These are phyloP conservation scores for Gillenia trifoliata DNA, from an alignment of 306 rosid species.

Conservation along the genomic window DNA sequence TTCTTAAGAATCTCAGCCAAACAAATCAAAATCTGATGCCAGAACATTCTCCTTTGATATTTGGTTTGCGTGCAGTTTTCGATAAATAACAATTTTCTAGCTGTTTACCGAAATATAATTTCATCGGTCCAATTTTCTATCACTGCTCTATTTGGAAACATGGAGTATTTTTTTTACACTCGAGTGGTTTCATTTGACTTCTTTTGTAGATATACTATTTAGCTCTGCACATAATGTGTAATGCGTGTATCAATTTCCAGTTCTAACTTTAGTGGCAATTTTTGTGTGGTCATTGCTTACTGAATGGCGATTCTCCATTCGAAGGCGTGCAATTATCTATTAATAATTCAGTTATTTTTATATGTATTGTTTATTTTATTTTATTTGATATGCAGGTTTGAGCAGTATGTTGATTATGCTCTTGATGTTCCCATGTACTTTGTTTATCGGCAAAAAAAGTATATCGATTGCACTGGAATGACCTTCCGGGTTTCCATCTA, in stretches of 20 bases:
- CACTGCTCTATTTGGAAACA: neutral
- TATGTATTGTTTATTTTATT: conserved; percentile 12
- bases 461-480: conserved; percentile 86
- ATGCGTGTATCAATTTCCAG: neutral
- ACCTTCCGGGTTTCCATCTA: conserved; percentile 81
- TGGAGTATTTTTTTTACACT: neutral
- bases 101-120: neutral
- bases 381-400: conserved; percentile 56
- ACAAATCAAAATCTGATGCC: neutral
- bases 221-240: neutral
- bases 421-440: conserved; percentile 98
- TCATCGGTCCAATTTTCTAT: neutral
- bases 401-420: conserved; percentile 93
- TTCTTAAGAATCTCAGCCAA: neutral
- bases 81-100: neutral
- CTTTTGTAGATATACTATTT: neutral
- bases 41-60: neutral
- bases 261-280: no score
- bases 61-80: neutral
- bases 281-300: neutral
- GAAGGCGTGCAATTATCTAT: conserved; percentile 1
- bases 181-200: neutral
- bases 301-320: neutral
- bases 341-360: conserved; percentile 16
- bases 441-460: conserved; percentile 74